Evolutionary conservation across 306 rosid genomes (phyloP).

Genomic region (Oemleria cerasiformis): DNA sequence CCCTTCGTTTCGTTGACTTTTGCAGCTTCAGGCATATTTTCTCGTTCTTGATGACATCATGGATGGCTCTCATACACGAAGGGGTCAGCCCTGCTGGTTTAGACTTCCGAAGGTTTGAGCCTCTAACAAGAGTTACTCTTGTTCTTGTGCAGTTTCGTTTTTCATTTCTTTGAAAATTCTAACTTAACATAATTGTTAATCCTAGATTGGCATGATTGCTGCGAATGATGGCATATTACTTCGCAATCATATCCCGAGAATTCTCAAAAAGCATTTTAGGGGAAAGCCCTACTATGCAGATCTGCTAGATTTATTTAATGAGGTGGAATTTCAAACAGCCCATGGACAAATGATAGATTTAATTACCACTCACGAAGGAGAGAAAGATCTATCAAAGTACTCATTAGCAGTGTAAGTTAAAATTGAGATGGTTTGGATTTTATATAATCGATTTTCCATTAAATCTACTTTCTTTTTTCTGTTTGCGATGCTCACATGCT

Average conservation of each 20-base stretch:
- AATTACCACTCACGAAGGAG: conserved; percentile 88
- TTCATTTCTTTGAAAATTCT: neutral
- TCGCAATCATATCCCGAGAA: conserved; percentile 70
- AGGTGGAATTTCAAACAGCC: conserved; percentile 97
- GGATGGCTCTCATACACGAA: conserved; percentile 51
- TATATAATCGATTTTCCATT: neutral
- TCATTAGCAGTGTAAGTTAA: conserved; percentile 72
- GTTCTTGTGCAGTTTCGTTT: conserved; percentile 7
- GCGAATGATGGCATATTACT: conserved; percentile 75
- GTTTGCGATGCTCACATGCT: conserved; percentile 14
- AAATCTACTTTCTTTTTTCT: neutral
- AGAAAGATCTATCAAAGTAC: conserved; percentile 83
- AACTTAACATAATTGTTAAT: neutral
- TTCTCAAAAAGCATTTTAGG: conserved; percentile 79
- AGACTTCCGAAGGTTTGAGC: conserved; percentile 45
- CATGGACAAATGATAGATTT: conserved; percentile 97
- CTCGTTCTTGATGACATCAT: conserved; percentile 50
- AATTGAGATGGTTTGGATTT: neutral
- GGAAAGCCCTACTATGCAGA: conserved; percentile 74
- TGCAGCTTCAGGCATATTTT: conserved; percentile 54
- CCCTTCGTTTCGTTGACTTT: neutral
- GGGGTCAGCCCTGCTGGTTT: conserved; percentile 56
- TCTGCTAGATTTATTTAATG: conserved; percentile 83
- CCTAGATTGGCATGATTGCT: conserved; percentile 84
- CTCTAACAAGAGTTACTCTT: neutral